phyloP scores from a whole-genome alignment of 129 eudicot genomes.

The Lactuca saligna region DNA sequence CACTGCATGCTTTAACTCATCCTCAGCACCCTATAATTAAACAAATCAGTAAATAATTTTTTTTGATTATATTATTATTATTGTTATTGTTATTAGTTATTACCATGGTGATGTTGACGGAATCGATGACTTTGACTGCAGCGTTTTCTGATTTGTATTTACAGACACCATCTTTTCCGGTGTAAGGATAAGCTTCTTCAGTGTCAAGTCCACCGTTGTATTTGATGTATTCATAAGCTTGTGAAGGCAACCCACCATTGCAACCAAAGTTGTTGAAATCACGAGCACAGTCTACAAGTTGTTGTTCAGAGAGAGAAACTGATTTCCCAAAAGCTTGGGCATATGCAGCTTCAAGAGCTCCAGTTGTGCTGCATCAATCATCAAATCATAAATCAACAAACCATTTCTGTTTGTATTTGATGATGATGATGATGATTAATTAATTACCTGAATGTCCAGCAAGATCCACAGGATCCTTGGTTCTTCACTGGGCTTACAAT shows the following conservation, averaged over 20 bases:
- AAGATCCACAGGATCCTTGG: conserved; percentile 95
- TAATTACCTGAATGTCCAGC: conserved; percentile 96
- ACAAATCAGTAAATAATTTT: background rate
- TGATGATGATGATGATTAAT: too few relatives aligned
- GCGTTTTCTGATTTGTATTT: conserved; percentile 70
- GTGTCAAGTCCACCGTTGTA: conserved; percentile 93
- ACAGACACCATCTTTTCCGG: conserved; percentile 71
- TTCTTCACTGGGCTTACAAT: conserved; percentile 88
- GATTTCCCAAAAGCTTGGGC: conserved; percentile 78
- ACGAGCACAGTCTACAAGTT: conserved; percentile 96
- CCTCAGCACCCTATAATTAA: conserved; percentile 81
- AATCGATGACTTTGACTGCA: conserved; percentile 62
- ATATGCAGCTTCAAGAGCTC: conserved; percentile 98
- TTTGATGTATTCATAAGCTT: conserved; percentile 89
- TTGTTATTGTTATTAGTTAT: background rate
- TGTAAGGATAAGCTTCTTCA: conserved; percentile 89
- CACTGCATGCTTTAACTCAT: conserved; percentile 96
- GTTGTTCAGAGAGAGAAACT: conserved; percentile 92
- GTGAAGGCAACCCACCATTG: conserved; percentile 93
- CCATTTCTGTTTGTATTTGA: background rate
- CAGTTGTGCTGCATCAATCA: conserved; percentile 64
- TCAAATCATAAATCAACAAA: background rate
- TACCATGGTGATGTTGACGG: conserved; percentile 91
- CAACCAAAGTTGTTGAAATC: conserved; percentile 85
- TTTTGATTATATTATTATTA: background rate